Base-by-base conservation (phyloP, 2,329 filamentous ascomycete genomes). In the Cadophora gregata region DNA sequence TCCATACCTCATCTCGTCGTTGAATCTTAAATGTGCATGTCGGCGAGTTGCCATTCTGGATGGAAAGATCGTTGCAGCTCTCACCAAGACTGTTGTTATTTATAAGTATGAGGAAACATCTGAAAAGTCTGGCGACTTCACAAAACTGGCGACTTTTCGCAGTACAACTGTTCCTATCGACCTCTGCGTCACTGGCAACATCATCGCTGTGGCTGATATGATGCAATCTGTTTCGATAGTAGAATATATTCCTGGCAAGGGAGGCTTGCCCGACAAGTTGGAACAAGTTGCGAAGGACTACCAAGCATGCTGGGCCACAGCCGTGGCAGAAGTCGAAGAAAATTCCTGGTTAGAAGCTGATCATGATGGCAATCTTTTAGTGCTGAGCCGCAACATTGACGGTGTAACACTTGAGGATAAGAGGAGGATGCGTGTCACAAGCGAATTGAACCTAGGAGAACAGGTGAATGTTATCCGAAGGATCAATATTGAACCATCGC, bases 161-260 rank as follows among this genome's bases (percentile, higher is more conserved):
- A 91, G 93, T 1, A 88, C 93, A 2, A 96, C 93, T 0, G 92
- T 92, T 36, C 94, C 96, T 0, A 87, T 97, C 19, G 92, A 95
- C 71, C 78, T 98, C 7, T 88, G 90, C 10, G 85, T 97, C 16
- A 86, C 88, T 1, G 91, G 86, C 0, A 89, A 90, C 71, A 83
- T 87, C 27, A 94, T 99, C 69, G 93, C 92, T 0, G 89, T 98
- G 10, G 92, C 90, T 0, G 96, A 99, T 75, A 81, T 99, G 55
- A 97, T 97, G 92, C 97, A 98, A 80, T 97, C 93, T 1, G 83
- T 97, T 27, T 89, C 91, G 1, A 81, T 98, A 6, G 82, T 97
- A 9, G 84, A 96, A 75, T 96, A 90, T 75, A 81, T 84, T 0
- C 84, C 84, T 2, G 85, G 87, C 1, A 78, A 83, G 25, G 80